Conservation (phyloP, 495 filamentous ascomycete genomes). For the Letharia columbiana region DNA sequence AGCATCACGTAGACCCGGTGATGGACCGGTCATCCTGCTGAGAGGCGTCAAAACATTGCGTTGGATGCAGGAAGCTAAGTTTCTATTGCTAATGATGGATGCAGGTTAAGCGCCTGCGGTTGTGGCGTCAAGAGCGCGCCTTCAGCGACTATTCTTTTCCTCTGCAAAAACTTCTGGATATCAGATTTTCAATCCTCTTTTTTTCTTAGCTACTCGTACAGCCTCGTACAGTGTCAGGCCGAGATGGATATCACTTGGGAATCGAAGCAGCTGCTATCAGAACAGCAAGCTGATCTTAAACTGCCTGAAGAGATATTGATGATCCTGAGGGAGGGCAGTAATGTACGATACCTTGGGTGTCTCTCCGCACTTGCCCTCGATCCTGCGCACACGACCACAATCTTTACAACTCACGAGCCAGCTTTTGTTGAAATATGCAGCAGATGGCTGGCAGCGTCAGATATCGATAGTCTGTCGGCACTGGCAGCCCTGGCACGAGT, state of each 20-base stretch:
- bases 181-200: background rate
- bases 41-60: background rate
- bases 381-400: conserved; percentile 51
- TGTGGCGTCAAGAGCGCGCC: background rate
- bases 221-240: background rate
- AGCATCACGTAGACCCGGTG: conserved; percentile 9
- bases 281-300: conserved; percentile 34
- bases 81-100: background rate
- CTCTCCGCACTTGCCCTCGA: conserved; percentile 59
- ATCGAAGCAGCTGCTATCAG: conserved; percentile 9
- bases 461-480: conserved; percentile 36
- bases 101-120: background rate
- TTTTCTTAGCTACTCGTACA: background rate
- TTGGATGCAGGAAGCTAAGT: background rate
- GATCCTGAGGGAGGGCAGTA: conserved; percentile 53
- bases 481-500: conserved; percentile 70
- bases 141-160: background rate
- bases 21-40: conserved; percentile 17
- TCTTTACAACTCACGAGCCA: conserved; percentile 62
- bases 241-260: conserved; percentile 20
- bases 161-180: too few relatives aligned
- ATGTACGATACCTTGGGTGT: conserved; percentile 58
- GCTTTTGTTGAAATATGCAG: conserved; percentile 73
- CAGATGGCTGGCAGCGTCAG: conserved; percentile 48
- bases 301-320: conserved; percentile 57